Base-by-base conservation (phyloP, 2,329 filamentous ascomycete genomes). In the Ceratocystis variospora region DNA sequence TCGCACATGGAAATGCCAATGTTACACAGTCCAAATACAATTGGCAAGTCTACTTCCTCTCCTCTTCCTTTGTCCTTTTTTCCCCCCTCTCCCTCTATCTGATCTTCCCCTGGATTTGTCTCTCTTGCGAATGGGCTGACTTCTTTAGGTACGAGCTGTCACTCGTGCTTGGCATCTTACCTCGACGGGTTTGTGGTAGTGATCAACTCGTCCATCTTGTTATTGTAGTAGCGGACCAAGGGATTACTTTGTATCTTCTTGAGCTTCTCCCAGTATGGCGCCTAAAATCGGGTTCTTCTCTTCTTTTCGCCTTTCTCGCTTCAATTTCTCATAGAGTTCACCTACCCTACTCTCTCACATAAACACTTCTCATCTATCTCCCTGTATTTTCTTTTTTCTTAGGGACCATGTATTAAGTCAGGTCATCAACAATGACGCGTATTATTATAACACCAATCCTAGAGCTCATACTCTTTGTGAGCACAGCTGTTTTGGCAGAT, bases 401-500 rank as follows among this genome's bases (percentile, higher is more conserved):
- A 31, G 7, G 17, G 15, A 17, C 10, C 53, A 28, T n/a, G 15
- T 6, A 8, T n/a, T 17, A 17, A 33, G 15, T 31, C 55, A 59
- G 12, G 33, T 3, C 17, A 31, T 50, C 33, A 10, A 33, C 28
- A 19, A 63, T 63, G 62, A 63, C 28, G 45, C 25, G 45, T 31
- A 17, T 37, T 3, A 3, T 22, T 17, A 2, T 37, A 31, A n/a
- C 31, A 28, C 2, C 17, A 5, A 31, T 37, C 17, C 15, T 64
- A 5, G 22, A n/a, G 10, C 41, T 41, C 19, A 3, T 25, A 2
- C 19, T 41, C 37, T 25, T n/a, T 59, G 6, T 31, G 15, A 59
- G 15, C n/a, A n/a, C 17, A 17, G 12, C 31, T 15, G 44, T 17
- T 22, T 10, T 48, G 46, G 59, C 61, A 61, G 71, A 73, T 28